Base-by-base conservation (phyloP, 306 rosid genomes). In the Ormosia semicastrata region DNA sequence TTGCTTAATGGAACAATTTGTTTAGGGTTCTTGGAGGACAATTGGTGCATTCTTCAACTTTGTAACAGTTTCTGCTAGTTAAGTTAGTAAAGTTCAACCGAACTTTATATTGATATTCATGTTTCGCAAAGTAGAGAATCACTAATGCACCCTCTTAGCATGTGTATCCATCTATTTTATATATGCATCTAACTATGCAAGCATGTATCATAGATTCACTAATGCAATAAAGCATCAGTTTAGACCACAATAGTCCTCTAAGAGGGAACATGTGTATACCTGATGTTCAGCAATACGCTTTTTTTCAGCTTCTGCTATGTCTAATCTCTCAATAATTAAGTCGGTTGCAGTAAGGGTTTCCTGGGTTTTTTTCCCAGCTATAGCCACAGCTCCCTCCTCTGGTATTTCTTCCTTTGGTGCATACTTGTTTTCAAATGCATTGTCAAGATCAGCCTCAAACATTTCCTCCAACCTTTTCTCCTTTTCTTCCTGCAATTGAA, bases 311-410 rank as follows among this genome's bases (percentile, higher is more conserved):
- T 92, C 98, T 60, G 97, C 97, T 70, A 85, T 71, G 79, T 95
- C 99, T 71, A 95, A 81, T 72, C 93, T 90, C 75, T 95, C 99
- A 66, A 95, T 88, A 85, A 95, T 86, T 57, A 90, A 59, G 88
- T 95, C 99, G 4, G 94, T 84, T n/a, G 97, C 98, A 6, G 94
- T 84, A 83, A 95, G 88, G 77, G 98, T 95, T 88, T 95, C 97
- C 84, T 86, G 91, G 17, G 99, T 87, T 60, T 88, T 89, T 85
- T 90, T 95, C 85, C 99, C 99, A 39, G 94, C 99, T 65, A 88
- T 76, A 32, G 97, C 98, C 77, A 92, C 99, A 34, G 91, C 96
- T 60, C 99, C 99, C 86, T 90, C 98, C 88, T 93, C 99, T 12
- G 99, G 99, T 77, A 95, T 81, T 87, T 93, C 99, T 85, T 95